phyloP scores from a whole-genome alignment of 805 yeast genomes.

The Yarrowia bubula region DNA sequence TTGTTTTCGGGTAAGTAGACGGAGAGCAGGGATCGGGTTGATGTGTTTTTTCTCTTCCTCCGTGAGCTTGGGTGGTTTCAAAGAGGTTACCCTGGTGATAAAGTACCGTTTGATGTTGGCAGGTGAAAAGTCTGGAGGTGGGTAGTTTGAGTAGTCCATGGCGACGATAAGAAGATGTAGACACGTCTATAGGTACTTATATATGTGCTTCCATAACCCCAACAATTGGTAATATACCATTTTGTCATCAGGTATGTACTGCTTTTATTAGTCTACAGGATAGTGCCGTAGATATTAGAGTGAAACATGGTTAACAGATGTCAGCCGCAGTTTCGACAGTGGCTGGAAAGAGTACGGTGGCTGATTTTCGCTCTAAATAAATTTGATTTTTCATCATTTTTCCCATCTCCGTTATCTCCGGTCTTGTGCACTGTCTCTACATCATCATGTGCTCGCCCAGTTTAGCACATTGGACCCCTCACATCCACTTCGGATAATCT shows the following conservation, averaged over 20 bases:
- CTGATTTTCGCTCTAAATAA: too few relatives aligned
- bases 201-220: background rate
- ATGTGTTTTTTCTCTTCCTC: background rate
- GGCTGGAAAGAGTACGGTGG: too few relatives aligned
- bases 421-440: too few relatives aligned
- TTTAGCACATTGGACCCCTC: too few relatives aligned
- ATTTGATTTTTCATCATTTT: too few relatives aligned
- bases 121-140: background rate
- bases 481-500: too few relatives aligned
- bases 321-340: too few relatives aligned
- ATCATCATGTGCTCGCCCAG: too few relatives aligned
- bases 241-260: background rate
- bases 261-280: background rate
- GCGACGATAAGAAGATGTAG: background rate
- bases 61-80: background rate
- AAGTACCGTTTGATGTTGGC: background rate
- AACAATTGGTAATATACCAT: too few relatives aligned
- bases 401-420: too few relatives aligned
- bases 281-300: too few relatives aligned
- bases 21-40: slow-evolving; percentile 1
- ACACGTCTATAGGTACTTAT: background rate
- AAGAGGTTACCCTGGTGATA: background rate
- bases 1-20: slow-evolving; percentile 41
- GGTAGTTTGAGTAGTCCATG: background rate
- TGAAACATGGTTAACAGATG: too few relatives aligned